phyloP scores from a whole-genome alignment of 257 asterid genomes.

The Nicotiana obtusifolia region DNA sequence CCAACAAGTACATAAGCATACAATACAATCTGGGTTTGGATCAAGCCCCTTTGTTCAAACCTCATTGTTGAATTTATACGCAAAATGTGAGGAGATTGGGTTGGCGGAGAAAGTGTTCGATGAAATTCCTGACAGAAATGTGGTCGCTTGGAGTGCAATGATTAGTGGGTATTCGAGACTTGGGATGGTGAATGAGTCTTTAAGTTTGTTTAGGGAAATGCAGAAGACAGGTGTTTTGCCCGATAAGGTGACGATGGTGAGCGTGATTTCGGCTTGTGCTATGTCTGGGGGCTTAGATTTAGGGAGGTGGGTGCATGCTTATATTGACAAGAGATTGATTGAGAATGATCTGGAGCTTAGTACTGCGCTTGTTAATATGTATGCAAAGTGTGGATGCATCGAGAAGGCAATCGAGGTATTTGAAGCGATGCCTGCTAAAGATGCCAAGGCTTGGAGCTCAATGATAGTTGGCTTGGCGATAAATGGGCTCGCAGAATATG shows the following conservation, averaged over 20 bases:
- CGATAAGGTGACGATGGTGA: constrained; percentile 63
- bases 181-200: constrained; percentile 62
- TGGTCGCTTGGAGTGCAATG: constrained; percentile 64
- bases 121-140: constrained; percentile 55
- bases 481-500: constrained; percentile 52
- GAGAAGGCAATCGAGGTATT: constrained; percentile 60
- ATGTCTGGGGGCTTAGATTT: constrained; percentile 57
- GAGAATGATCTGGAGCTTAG: constrained; percentile 55
- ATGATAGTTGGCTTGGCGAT: constrained; percentile 68
- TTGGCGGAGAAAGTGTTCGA: constrained; percentile 63
- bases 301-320: constrained; percentile 64
- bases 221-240: constrained; percentile 52
- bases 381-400: constrained; percentile 67
- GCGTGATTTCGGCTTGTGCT: constrained; percentile 70
- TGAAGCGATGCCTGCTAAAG: constrained; percentile 54
- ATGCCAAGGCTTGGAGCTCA: constrained; percentile 77
- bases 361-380: constrained; percentile 70
- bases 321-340: constrained; percentile 46
- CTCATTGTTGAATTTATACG: constrained; percentile 54
- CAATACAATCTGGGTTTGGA: constrained; percentile 41
- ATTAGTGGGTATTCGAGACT: constrained; percentile 53
- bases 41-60: constrained; percentile 45
- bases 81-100: constrained; percentile 48
- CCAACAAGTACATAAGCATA: constrained; percentile 57
- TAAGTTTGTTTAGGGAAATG: constrained; percentile 60